Evolutionary conservation across 257 asterid species (phyloP), one percentile per base, ranked within the genome.

Genomic region (Catharanthus roseus): DNA sequence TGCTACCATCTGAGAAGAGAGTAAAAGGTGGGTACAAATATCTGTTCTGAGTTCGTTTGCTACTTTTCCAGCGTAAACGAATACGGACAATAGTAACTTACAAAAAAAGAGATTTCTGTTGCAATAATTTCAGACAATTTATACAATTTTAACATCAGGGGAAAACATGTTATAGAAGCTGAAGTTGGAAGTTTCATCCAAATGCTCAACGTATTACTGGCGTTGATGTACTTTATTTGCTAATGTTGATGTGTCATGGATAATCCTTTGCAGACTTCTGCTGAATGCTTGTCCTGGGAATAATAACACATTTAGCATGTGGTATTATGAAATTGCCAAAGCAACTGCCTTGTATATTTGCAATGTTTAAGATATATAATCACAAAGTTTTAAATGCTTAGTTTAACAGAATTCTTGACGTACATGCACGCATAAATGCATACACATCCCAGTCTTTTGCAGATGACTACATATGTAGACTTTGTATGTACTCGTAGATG

Each of bases 1-100:
- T 83, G 73, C 90, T 89, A 54, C 77, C 90, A 50, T 72, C 67
- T 58, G 88, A 82, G 78, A 90, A 86, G 86, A 85, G 93, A 85
- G 87, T 90, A 51, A 80, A 80, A 83, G 99, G 99, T 89, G 84
- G 39, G 63, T 34, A 45, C 58, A 64, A 69, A 26, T 70, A 53
- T 73, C 62, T 42, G 23, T 68, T 42, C 44, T 62, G 51, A 68
- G 47, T 28, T 63, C n/a, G 67, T 47, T 70, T 64, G 36, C 51
- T 64, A 15, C 38, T 38, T 60, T 50, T 26, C 66, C 60, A 45
- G 28, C 45, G 6, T 10, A 33, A 61, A 15, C 66, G 13, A 62
- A 34, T 34, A 8, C 13, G 65, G 67, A 19, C 29, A 34, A 62
- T 34, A 19, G 34, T 2, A 19, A 62, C 18, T 10, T 13, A 19